Conservation (phyloP, 1,284 basidiomycete species). For the Trichosporon sp. region DNA sequence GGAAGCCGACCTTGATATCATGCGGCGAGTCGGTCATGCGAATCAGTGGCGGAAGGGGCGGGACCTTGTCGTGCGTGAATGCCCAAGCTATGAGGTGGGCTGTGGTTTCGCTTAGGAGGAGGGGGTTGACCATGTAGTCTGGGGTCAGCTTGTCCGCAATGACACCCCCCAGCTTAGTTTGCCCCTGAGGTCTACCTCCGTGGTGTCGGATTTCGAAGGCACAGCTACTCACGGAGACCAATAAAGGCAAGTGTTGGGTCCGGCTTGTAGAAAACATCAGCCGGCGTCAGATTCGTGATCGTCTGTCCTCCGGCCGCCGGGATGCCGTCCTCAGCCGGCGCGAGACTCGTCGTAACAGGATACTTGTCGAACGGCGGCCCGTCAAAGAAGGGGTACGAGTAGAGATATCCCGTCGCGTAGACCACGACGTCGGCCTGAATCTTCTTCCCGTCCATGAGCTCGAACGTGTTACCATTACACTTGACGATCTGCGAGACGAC, state of each 20-base stretch:
- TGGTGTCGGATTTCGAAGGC: too few species aligned
- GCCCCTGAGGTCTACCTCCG: too few species aligned
- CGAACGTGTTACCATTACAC: constrained; percentile 23
- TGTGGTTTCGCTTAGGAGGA: constrained; percentile 49
- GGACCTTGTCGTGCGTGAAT: constrained; percentile 12
- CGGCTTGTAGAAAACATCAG: constrained; percentile 39
- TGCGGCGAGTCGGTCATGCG: constrained; percentile 10
- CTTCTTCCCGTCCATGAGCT: constrained; percentile 7
- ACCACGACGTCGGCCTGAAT: constrained; percentile 43
- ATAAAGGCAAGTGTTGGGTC: constrained; percentile 46
- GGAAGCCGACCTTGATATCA: constrained; percentile 18
- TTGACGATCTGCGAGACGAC: constrained; percentile 38
- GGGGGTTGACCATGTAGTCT: constrained; percentile 48
- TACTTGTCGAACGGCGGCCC: constrained; percentile 16
- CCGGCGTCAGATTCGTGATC: constrained; percentile 19
- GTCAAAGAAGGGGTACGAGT: constrained; percentile 46
- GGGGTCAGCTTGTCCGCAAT: not conserved
- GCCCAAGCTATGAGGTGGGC: constrained; percentile 35
- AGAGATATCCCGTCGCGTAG: constrained; percentile 51
- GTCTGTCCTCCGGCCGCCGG: constrained; percentile 20
- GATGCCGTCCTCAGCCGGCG: constrained; percentile 7
- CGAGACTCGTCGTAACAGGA: constrained; percentile 17
- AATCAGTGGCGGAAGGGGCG: constrained; percentile 20
- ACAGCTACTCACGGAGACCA: constrained; percentile 40
- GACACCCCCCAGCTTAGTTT: too few species aligned